phyloP scores from a whole-genome alignment of 805 yeast species.

The Nakazawaea siamensis region DNA sequence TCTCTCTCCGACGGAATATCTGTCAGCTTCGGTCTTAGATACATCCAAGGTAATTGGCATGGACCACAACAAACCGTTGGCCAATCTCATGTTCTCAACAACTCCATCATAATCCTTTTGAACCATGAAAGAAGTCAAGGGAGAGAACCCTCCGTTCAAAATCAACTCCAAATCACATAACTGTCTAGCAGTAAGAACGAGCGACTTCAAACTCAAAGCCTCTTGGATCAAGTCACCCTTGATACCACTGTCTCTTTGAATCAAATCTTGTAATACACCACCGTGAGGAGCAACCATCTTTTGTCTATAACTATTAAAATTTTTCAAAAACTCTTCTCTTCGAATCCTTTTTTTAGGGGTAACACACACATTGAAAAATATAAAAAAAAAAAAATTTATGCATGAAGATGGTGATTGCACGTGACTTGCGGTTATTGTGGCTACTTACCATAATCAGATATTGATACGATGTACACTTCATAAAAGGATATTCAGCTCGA shows the following conservation, averaged over 20 bases:
- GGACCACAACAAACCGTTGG: constrained; percentile 78
- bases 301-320: neutral
- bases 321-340: constrained; percentile 1
- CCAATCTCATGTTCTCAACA: constrained; percentile 58
- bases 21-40: constrained; percentile 35
- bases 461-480: neutral
- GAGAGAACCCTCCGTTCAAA: constrained; percentile 91
- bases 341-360: too few relatives aligned
- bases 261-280: constrained; percentile 77
- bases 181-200: constrained; percentile 73
- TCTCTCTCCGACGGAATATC: constrained; percentile 47
- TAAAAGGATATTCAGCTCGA: neutral
- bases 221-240: constrained; percentile 50
- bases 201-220: constrained; percentile 38
- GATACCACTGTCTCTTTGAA: constrained; percentile 68
- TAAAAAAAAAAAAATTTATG: too few relatives aligned
- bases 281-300: constrained; percentile 84
- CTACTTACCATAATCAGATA: neutral
- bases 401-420: constrained; percentile 7
- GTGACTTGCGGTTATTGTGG: constrained; percentile 8
- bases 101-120: constrained; percentile 64
- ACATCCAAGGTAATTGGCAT: constrained; percentile 91
- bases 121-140: constrained; percentile 58
- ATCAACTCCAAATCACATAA: constrained; percentile 89
- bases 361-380: too few relatives aligned